phyloP scores from a whole-genome alignment of 768 basidiomycete species.

The Pleurotus cornucopiae region DNA sequence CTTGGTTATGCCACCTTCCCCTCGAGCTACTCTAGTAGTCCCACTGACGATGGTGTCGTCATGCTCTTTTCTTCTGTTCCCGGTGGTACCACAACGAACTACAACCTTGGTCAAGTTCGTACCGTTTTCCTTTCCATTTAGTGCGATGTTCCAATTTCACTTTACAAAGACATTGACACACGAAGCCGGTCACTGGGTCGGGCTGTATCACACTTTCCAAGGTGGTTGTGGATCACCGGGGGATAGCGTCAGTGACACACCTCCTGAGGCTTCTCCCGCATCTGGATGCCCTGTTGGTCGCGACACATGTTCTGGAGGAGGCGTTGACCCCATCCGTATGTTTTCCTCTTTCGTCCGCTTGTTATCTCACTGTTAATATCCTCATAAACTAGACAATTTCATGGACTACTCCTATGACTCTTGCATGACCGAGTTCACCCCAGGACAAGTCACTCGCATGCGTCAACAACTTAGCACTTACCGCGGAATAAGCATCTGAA shows the following conservation, averaged over 20 bases:
- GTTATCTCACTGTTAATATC: background rate
- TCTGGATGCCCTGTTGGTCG: slow-evolving; percentile 35
- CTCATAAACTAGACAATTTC: background rate
- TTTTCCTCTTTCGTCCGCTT: background rate
- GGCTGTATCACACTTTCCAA: slow-evolving; percentile 58
- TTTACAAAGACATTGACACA: slow-evolving; percentile 42
- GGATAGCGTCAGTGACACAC: slow-evolving; percentile 42
- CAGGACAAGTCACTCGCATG: slow-evolving; percentile 38
- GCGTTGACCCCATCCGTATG: slow-evolving; percentile 42
- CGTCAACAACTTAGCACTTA: slow-evolving; percentile 39
- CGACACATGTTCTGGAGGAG: slow-evolving; percentile 31
- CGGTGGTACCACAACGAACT: slow-evolving; percentile 36
- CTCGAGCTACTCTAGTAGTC: slow-evolving; percentile 28
- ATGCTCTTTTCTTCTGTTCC: slow-evolving; percentile 41
- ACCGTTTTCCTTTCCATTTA: background rate
- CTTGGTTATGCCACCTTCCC: slow-evolving; percentile 57
- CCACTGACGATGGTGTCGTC: slow-evolving; percentile 46
- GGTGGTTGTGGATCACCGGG: slow-evolving; percentile 38
- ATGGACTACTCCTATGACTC: slow-evolving; percentile 27
- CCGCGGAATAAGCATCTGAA: slow-evolving; percentile 21
- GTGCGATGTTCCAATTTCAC: slow-evolving; percentile 16
- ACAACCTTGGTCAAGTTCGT: slow-evolving; percentile 37
- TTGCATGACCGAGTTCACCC: slow-evolving; percentile 48
- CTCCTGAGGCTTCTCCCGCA: slow-evolving; percentile 40
- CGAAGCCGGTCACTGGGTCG: slow-evolving; percentile 58